These are phyloP conservation scores for Aspergillus tanneri DNA, from an alignment of 2,329 filamentous ascomycete species.

Conservation along the genomic window DNA sequence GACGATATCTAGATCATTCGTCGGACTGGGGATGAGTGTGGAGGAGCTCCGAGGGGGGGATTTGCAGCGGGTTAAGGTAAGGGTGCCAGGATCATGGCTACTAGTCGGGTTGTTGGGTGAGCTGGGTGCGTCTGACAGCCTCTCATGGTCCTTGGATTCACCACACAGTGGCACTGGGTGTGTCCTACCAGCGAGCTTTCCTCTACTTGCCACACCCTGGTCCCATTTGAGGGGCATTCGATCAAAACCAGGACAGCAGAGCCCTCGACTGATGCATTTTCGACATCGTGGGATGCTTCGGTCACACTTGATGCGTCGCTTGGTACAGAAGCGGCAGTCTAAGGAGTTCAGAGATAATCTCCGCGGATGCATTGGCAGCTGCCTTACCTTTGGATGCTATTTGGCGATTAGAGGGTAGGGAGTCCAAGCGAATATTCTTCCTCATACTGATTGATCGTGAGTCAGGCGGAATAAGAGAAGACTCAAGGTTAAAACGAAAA, in stretches of 20 bases:
- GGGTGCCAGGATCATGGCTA: background rate
- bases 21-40: background rate
- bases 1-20: background rate
- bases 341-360: background rate
- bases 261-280: constrained; percentile 37
- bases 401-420: constrained; percentile 13
- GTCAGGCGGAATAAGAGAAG: too few relatives aligned
- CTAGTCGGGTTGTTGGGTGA: background rate
- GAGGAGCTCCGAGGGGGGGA: background rate
- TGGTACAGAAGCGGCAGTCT: constrained; percentile 38
- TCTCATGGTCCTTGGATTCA: background rate
- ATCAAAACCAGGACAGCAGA: constrained; percentile 37
- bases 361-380: too few relatives aligned
- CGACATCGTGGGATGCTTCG: constrained; percentile 34
- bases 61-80: background rate
- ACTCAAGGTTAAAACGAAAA: too few relatives aligned
- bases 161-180: constrained; percentile 9
- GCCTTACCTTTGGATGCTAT: constrained; percentile 15
- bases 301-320: constrained; percentile 40
- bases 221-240: constrained; percentile 33
- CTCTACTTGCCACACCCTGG: constrained; percentile 26
- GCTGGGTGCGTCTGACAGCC: background rate
- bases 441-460: background rate
- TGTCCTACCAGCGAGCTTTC: background rate
- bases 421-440: constrained; percentile 17